A percentile compares a stretch with the other conserved stretches of the same genome.
Evolutionary conservation across 768 basidiomycete genomes (phyloP).

Genomic region (Psilocybe sp.): DNA sequence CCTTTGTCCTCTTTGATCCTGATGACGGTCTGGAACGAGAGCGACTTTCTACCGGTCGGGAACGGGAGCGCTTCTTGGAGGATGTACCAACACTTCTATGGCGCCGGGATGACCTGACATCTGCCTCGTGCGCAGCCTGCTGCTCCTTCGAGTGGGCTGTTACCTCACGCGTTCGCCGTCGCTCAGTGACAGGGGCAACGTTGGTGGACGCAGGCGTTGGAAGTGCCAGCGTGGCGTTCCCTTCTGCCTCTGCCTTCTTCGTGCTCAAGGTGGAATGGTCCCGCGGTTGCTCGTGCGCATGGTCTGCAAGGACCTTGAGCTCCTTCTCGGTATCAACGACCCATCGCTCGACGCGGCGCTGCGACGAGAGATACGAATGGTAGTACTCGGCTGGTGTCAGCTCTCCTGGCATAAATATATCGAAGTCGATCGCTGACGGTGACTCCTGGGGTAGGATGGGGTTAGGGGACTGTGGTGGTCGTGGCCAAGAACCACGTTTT

Average conservation of each 20-base stretch:
- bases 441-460: background rate
- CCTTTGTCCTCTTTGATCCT: constrained; percentile 13
- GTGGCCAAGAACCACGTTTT: too few relatives aligned
- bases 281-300: background rate
- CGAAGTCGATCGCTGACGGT: background rate
- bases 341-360: constrained; percentile 27
- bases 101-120: background rate
- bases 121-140: background rate
- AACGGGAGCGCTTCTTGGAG: constrained; percentile 7
- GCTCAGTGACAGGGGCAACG: too few relatives aligned
- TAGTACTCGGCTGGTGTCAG: constrained; percentile 22
- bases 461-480: background rate
- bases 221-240: background rate
- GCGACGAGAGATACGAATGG: constrained; percentile 24
- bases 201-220: too few relatives aligned
- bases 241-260: background rate
- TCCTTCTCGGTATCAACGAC: constrained; percentile 20
- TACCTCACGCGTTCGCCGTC: too few relatives aligned
- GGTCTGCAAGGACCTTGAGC: constrained; percentile 9
- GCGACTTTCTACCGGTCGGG: constrained; percentile 6
- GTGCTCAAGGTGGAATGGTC: background rate
- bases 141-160: background rate
- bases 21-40: constrained; percentile 16
- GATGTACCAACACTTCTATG: constrained; percentile 5
- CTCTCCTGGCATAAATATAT: constrained; percentile 26